Conservation (phyloP, 768 basidiomycete genomes). For the Trametes cinnabarina region DNA sequence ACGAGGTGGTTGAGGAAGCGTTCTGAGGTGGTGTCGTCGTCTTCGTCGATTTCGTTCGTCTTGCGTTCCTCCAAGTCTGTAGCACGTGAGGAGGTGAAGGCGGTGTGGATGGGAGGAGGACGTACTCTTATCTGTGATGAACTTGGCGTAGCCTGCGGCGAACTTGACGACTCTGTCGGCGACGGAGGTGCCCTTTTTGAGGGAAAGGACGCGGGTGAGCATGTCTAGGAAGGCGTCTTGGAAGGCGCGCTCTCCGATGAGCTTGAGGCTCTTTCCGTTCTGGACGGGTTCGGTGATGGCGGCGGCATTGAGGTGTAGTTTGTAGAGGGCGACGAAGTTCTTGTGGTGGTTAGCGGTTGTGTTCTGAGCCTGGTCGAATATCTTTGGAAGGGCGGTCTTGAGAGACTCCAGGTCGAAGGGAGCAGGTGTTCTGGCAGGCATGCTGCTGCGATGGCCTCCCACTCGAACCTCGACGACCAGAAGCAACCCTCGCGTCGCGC, state of each 20-base stretch:
- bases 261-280: conserved; percentile 49
- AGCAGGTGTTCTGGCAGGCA: conserved; percentile 28
- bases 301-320: conserved; percentile 69
- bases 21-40: conserved; percentile 50
- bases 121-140: conserved; percentile 75
- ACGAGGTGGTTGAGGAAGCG: conserved; percentile 50
- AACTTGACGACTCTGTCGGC: conserved; percentile 85
- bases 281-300: conserved; percentile 47
- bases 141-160: conserved; percentile 71
- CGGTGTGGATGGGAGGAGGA: neutral
- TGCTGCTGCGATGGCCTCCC: conserved; percentile 23
- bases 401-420: conserved; percentile 30
- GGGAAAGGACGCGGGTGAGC: conserved; percentile 56
- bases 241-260: conserved; percentile 78
- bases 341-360: conserved; percentile 83
- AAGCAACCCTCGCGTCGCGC: too few species aligned
- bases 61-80: conserved; percentile 38
- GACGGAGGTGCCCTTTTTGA: conserved; percentile 77
- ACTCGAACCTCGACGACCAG: too few species aligned
- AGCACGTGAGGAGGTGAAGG: neutral
- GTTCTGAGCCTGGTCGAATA: conserved; percentile 78
- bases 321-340: conserved; percentile 80
- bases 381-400: conserved; percentile 46
- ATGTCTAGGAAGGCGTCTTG: conserved; percentile 60
- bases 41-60: conserved; percentile 39